Evolutionary conservation across 2,329 filamentous ascomycete genomes (phyloP), one percentile per base, ranked within the genome.

Genomic region (Pestalotiopsis sp.): DNA sequence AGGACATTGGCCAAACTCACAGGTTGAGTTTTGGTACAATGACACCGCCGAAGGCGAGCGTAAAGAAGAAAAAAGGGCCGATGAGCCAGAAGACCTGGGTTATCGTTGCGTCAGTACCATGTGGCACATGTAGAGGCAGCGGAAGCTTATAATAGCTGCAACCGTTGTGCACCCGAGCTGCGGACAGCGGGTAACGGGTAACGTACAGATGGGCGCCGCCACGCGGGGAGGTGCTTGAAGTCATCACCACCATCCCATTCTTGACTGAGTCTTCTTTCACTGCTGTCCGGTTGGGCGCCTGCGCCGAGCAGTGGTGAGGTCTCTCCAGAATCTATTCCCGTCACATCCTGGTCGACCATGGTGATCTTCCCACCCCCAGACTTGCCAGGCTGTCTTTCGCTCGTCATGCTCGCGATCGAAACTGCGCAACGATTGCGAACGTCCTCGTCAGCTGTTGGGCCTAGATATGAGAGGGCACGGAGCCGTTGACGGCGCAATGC

Each of bases 1-100:
- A n/a, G 13, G 23, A 36, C 25, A 14, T 39, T n/a, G 4, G 31
- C 13, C 12, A 36, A 64, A 74, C 86, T 79, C 80, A 89, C 80
- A 98, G 82, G 76, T 97, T 97, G 71, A 97, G 85, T 78, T 92
- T 96, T 11, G 95, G 95, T 9, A 98, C 93, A 7, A 96, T 84
- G 6, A 93, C 88, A 68, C 93, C 94, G 39, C 95, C 96, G 79
- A 96, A 95, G 0, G 95, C 94, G 66, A 97, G 83, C 0, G 94
- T 93, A 77, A 94, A 95, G 59, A 97, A 80, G 68, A 92, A 85
- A 80, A 95, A 96, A 0, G 94, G 93, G 0, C 88, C 89, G 7
- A 98, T 80, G 4, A 98, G 85, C 93, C 94, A 98, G 80, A 86
- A 93, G 66, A 97, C 88, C 93, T 93, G 70, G 41, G 14, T 14